Evolutionary conservation across 805 yeast genomes (phyloP), one percentile per base, ranked within the genome.

Genomic region (Barnettozyma californica): DNA sequence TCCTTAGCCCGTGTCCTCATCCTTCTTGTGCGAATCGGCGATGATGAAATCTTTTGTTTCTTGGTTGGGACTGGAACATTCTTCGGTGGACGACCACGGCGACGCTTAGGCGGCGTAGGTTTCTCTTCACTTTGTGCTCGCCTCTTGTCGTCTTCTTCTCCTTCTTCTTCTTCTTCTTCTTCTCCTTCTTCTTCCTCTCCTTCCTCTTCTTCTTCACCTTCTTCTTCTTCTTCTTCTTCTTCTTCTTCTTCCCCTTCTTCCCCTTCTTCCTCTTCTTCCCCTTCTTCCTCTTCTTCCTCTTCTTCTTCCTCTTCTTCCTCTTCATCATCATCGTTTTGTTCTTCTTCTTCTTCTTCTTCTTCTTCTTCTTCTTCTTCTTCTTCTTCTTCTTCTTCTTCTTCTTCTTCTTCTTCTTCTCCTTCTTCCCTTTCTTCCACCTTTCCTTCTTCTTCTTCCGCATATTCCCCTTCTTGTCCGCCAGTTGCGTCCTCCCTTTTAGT

Each of bases 141-240:
- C 45, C 16, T 46, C 45, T 45, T 49, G 41, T 39, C 29, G 23
- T 46, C 49, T 13, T 43, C 52, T 40, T 41, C 44, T 14, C 35
- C 45, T 25, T 35, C 31, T 9, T 20, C 43, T 5, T 33, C 46
- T 20, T 16, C 46, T 11, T 26, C 48, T 36, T 38, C 31, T 18
- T 41, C 48, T 20, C 18, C 21, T 18, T 38, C 41, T 5, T 10
- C 34, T 6, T 27, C 31, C 21, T 23, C 34, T 18, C 33, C 27
- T 20, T 38, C 38, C 9, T 25, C 38, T 4, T 43, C 40, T 11
- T 21, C 39, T 18, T 38, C 44, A 11, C 16, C 31, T 16, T n/a
- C 55, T 29, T 46, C 55, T 16, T 45, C 56, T 26, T 55, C 57
- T 7, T 48, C 58, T 33, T 54, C 56, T 48, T 25, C 53, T 45